phyloP scores from a whole-genome alignment of 495 filamentous ascomycete genomes.

The Stereocaulon alpinum region DNA sequence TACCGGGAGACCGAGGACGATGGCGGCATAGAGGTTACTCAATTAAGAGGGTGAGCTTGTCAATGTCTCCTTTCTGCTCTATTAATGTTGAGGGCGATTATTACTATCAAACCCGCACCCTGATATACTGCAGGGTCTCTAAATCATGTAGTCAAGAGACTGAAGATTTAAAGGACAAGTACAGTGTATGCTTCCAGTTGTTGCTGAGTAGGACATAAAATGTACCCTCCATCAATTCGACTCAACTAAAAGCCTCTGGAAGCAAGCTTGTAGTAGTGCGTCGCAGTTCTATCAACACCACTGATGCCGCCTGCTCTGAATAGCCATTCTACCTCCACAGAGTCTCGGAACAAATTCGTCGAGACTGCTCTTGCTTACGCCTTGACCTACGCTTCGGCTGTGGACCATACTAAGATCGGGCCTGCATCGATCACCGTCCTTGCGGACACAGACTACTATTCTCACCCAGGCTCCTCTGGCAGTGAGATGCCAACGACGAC shows the following conservation, averaged over 20 bases:
- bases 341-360: slow-evolving; percentile 69
- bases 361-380: slow-evolving; percentile 83
- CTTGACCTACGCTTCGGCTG: slow-evolving; percentile 64
- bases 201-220: background rate
- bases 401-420: slow-evolving; percentile 45
- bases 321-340: slow-evolving; percentile 20
- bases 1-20: slow-evolving; percentile 55
- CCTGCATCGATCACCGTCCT: slow-evolving; percentile 74
- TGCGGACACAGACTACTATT: slow-evolving; percentile 95
- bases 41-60: slow-evolving; percentile 60
- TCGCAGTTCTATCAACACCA: background rate
- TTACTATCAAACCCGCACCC: too few species aligned
- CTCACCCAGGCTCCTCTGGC: slow-evolving; percentile 45
- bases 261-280: background rate
- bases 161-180: background rate
- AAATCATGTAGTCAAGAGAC: too few species aligned
- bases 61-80: background rate
- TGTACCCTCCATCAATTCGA: background rate
- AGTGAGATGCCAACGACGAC: slow-evolving; percentile 21
- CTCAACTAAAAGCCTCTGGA: background rate
- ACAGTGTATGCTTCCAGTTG: background rate
- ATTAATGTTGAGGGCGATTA: too few species aligned
- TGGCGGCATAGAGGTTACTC: slow-evolving; percentile 68
- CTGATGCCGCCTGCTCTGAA: slow-evolving; percentile 25
- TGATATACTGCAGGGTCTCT: too few species aligned